Percentiles rank a stretch among this genome's conserved stretches.
These are phyloP conservation scores for Phellinidium pouzarii DNA, from an alignment of 1,284 basidiomycete species.

Conservation along the genomic window DNA sequence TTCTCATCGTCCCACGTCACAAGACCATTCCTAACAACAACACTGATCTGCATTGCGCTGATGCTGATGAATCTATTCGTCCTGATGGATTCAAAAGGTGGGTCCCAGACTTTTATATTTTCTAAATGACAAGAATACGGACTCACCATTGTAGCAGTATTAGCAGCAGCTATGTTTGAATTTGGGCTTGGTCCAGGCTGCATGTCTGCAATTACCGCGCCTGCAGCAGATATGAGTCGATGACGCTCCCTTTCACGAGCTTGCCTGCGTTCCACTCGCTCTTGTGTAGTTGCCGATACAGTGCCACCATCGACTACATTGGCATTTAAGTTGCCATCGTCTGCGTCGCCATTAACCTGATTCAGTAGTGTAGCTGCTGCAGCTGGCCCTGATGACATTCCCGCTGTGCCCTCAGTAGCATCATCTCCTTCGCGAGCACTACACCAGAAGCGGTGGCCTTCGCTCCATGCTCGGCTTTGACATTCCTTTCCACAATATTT, in stretches of 20 bases:
- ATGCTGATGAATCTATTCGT: no score
- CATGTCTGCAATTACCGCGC: constrained; percentile 1
- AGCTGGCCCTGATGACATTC: not conserved
- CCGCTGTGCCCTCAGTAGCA: constrained; percentile 29
- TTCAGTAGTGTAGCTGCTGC: not conserved
- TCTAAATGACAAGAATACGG: not conserved
- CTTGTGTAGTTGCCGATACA: not conserved
- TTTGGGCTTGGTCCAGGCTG: constrained; percentile 1
- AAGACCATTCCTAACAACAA: no score
- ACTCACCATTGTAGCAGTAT: constrained; percentile 3
- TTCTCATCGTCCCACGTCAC: no score
- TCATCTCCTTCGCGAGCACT: constrained; percentile 71
- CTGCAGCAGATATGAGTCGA: constrained; percentile 2
- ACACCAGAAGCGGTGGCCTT: constrained; percentile 92
- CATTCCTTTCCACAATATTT: constrained; percentile 99
- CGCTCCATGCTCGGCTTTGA: constrained; percentile 95
- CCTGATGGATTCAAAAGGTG: no score
- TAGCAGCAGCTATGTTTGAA: constrained; percentile 2
- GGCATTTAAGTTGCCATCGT: not conserved
- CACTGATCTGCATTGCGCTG: no score
- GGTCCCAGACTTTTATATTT: no score
- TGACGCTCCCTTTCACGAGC: constrained; percentile 10
- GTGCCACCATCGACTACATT: not conserved
- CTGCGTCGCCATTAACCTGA: constrained; percentile 1
- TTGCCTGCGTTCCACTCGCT: constrained; percentile 8